Evolutionary conservation across 1,139 yeast genomes (phyloP), one percentile per base, ranked within the genome.

Genomic region (Candida sanyaensis): DNA sequence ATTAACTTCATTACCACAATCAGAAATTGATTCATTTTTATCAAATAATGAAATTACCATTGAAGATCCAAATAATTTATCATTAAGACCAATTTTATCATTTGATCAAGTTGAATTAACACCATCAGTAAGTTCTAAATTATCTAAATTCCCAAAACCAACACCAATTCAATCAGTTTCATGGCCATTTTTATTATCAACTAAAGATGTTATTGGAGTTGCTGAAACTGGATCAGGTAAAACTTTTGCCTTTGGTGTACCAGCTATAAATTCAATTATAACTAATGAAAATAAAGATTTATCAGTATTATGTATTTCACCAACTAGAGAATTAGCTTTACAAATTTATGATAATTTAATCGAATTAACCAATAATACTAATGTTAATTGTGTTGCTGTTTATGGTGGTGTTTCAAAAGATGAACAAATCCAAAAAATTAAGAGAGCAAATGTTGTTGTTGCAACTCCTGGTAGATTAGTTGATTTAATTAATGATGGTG

Each of bases 181-280:
- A 10, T 93, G 99, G 99, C 99, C 99, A 55, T 91, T 83, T 62
- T 72, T 95, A 46, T 73, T 93, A 46, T 71, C 83, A 31, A 88
- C 88, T 17, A 80, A 86, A 55, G 99, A 93, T 65, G 96, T 92
- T 34, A 83, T 93, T 55, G 99, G 99, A 63, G 97, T 95, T 52
- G 99, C 99, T 28, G 98, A 93, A 71, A 93, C 99, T 10, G 99
- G 99, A 41, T 90, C 97, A 0, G 99, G 99, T 61, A 93, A 93
- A 68, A 93, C 99, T 0, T 86, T 92, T 69, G 98, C 98, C 1
- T 93, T 93, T 65, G 97, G 98, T 62, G 96, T 93, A 17, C 99
- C 99, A 40, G 97, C 97, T n/a, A 80, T 93, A 50, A 80, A 90
- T 65, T 84, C 84, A 55, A 72, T 91, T 54, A 65, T 77, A 48